Conservation (phyloP, 2,329 filamentous ascomycete genomes). For the Botrytis galanthina region DNA sequence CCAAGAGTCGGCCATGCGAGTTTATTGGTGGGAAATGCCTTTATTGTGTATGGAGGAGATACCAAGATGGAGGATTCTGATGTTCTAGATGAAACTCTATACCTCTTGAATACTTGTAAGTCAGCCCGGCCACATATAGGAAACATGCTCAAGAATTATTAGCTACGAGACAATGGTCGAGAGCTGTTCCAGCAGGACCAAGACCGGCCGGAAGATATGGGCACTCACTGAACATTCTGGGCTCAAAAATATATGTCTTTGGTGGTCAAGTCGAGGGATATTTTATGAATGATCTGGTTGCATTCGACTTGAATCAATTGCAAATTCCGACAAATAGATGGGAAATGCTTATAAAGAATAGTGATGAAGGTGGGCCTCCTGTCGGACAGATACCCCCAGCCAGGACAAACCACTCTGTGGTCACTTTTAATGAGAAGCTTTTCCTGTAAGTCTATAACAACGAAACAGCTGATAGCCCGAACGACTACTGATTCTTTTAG, state of each 20-base stretch:
- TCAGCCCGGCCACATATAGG: conserved; percentile 27
- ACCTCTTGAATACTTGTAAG: conserved; percentile 96
- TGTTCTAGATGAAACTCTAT: conserved; percentile 88
- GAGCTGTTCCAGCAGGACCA: conserved; percentile 81
- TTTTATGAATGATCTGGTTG: conserved; percentile 96
- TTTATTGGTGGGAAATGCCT: conserved; percentile 93
- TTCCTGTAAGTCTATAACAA: conserved; percentile 65
- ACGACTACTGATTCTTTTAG: conserved; percentile 45
- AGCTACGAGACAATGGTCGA: conserved; percentile 98
- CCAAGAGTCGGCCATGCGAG: conserved; percentile 93
- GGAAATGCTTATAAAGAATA: conserved; percentile 85
- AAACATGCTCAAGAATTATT: conserved; percentile 27
- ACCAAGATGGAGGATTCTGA: conserved; percentile 95
- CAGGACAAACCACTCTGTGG: conserved; percentile 89
- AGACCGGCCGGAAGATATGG: conserved; percentile 90
- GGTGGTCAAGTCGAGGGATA: conserved; percentile 95
- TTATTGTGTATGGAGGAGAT: conserved; percentile 97
- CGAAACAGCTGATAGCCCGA: conserved; percentile 27
- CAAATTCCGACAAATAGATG: conserved; percentile 89
- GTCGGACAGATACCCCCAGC: conserved; percentile 75
- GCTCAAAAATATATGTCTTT: conserved; percentile 96
- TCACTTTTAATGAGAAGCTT: conserved; percentile 90
- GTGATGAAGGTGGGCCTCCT: conserved; percentile 57
- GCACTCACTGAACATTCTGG: conserved; percentile 92
- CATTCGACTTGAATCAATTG: conserved; percentile 92